phyloP scores from a whole-genome alignment of 2,329 filamentous ascomycete species.

The Cladobotryum protrusum region DNA sequence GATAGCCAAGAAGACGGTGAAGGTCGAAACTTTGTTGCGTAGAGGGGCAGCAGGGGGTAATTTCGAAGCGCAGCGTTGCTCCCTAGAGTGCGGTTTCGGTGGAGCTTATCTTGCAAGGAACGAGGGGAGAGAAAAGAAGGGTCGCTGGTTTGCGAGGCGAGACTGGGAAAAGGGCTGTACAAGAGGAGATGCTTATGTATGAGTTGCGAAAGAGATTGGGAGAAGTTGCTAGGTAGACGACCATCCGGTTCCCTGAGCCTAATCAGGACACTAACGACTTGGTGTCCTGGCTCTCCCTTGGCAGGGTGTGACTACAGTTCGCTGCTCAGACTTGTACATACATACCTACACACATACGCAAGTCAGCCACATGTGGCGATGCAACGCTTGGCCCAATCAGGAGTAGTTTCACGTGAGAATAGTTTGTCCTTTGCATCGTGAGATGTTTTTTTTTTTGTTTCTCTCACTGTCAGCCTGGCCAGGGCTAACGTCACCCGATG shows the following conservation, averaged over 20 bases:
- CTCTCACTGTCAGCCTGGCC: constrained; percentile 7
- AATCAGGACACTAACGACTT: constrained; percentile 23
- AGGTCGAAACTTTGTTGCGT: not conserved
- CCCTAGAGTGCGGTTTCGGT: too few relatives aligned
- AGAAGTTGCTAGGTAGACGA: constrained; percentile 27
- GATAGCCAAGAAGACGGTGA: constrained; percentile 12
- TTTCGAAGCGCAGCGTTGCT: not conserved
- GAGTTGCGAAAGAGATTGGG: constrained; percentile 23
- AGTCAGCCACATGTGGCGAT: constrained; percentile 12
- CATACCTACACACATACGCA: not conserved
- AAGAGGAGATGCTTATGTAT: constrained; percentile 12
- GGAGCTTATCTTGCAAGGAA: not conserved
- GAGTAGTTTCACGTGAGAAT: constrained; percentile 1
- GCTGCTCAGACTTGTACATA: too few relatives aligned
- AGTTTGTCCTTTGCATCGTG: not conserved
- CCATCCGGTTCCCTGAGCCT: constrained; percentile 26
- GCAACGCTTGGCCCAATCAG: not conserved
- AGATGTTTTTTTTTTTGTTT: not conserved
- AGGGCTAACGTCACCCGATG: constrained; percentile 14
- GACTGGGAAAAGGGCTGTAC: not conserved
- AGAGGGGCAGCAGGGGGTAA: not conserved
- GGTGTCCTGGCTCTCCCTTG: too few relatives aligned
- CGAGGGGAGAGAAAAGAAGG: not conserved
- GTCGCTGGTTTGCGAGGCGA: not conserved
- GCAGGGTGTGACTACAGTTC: not conserved